A percentile compares a stretch with the other conserved stretches of the same genome.
Evolutionary conservation across 768 basidiomycete genomes (phyloP).

Genomic region (Tulasnella sp.): DNA sequence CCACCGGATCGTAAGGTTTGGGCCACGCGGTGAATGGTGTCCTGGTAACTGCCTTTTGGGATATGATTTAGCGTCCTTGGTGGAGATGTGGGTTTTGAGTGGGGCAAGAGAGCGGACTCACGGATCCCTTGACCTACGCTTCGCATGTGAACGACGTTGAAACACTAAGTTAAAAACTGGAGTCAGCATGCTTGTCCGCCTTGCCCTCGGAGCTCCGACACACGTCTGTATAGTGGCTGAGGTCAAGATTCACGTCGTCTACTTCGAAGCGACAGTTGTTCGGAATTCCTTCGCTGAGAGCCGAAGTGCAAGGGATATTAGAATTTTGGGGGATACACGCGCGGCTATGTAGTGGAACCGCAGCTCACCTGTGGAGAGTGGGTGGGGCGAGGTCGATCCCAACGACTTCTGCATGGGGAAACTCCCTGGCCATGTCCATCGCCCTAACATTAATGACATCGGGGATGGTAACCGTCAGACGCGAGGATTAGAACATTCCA

Average conservation of each 20-base stretch:
- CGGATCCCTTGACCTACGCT: conserved; percentile 17
- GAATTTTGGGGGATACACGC: background rate
- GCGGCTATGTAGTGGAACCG: background rate
- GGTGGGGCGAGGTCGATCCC: conserved; percentile 24
- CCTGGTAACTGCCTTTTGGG: conserved; percentile 8
- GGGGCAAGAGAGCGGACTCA: background rate
- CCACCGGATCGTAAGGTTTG: conserved; percentile 19
- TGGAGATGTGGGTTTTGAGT: background rate
- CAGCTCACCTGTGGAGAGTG: background rate
- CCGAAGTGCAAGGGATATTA: background rate
- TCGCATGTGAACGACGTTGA: conserved; percentile 27
- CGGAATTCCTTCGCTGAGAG: conserved; percentile 1
- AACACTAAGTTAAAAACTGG: background rate
- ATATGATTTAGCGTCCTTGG: background rate
- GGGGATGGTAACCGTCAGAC: background rate
- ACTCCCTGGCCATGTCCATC: conserved; percentile 26
- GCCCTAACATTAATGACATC: background rate
- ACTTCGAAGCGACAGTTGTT: conserved; percentile 27
- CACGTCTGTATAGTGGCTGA: conserved; percentile 22
- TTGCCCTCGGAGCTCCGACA: background rate
- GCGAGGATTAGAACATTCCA: background rate
- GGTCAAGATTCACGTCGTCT: conserved; percentile 17
- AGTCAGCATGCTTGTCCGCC: background rate
- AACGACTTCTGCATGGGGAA: conserved; percentile 26
- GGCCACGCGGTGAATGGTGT: conserved; percentile 18